Evolutionary conservation across 2,329 filamentous ascomycete species (phyloP).

Genomic region (Septoria petroselini): DNA sequence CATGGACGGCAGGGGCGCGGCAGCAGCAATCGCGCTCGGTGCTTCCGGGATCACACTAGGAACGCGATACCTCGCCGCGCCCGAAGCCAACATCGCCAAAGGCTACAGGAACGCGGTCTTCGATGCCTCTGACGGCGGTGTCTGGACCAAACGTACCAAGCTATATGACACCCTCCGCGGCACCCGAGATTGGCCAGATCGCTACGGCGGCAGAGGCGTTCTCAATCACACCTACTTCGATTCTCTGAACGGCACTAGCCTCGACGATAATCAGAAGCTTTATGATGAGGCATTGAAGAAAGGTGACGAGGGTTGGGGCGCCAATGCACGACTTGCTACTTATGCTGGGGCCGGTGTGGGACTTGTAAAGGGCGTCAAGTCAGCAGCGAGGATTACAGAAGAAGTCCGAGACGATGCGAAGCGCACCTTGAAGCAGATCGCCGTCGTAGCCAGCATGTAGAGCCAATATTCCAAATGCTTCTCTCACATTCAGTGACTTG

Average conservation of each 20-base stretch:
- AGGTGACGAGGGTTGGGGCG: conserved; percentile 54
- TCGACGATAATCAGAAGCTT: conserved; percentile 46
- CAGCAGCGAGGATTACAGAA: conserved; percentile 53
- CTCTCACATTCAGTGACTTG: neutral
- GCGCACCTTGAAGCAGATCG: conserved; percentile 33
- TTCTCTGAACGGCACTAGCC: conserved; percentile 40
- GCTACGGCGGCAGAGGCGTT: conserved; percentile 58
- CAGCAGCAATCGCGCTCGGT: conserved; percentile 56
- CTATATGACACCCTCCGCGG: conserved; percentile 55
- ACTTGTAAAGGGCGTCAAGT: conserved; percentile 51
- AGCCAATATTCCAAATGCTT: neutral
- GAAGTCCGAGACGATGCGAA: conserved; percentile 45
- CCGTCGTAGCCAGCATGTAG: neutral
- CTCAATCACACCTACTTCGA: conserved; percentile 54
- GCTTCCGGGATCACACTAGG: conserved; percentile 57
- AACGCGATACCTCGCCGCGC: conserved; percentile 59
- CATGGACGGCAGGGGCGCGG: conserved; percentile 54
- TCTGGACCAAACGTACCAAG: conserved; percentile 50
- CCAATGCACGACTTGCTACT: conserved; percentile 55
- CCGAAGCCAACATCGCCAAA: conserved; percentile 47
- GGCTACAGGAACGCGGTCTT: conserved; percentile 51
- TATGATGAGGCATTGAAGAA: conserved; percentile 50
- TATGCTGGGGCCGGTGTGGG: conserved; percentile 63
- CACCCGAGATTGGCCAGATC: conserved; percentile 56
- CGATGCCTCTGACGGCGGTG: conserved; percentile 49